These are phyloP conservation scores for Backusella luteola DNA, from an alignment of 192 early-diverging fungal species.

Conservation along the genomic window DNA sequence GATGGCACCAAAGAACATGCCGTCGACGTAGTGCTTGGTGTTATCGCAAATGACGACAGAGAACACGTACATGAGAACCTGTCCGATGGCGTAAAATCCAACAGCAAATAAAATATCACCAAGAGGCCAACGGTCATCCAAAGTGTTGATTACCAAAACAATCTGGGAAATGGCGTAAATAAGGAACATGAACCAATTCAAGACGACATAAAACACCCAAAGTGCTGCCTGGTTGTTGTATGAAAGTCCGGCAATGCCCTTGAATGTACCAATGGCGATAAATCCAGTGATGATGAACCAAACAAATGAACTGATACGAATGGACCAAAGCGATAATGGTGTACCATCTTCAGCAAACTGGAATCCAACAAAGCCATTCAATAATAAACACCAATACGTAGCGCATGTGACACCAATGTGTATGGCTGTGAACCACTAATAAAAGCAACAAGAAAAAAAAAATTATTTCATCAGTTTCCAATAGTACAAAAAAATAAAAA, in stretches of 20 bases:
- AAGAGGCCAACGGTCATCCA: conserved; percentile 96
- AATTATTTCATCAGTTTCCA: neutral
- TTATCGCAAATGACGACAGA: conserved; percentile 80
- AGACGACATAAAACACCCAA: conserved; percentile 86
- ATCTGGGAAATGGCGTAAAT: conserved; percentile 91
- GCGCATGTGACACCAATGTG: conserved; percentile 81
- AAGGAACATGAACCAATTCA: conserved; percentile 77
- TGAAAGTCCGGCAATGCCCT: conserved; percentile 59
- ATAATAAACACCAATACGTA: conserved; percentile 88
- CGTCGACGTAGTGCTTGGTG: conserved; percentile 95
- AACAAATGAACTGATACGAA: conserved; percentile 80
- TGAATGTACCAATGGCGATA: conserved; percentile 84
- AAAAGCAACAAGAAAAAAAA: neutral
- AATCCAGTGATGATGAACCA: conserved; percentile 79
- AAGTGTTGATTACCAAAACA: conserved; percentile 89
- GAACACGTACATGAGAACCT: conserved; percentile 81
- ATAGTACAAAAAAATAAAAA: neutral
- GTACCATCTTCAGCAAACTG: conserved; percentile 98
- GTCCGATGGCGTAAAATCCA: conserved; percentile 84
- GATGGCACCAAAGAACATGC: conserved; percentile 94
- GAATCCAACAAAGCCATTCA: conserved; percentile 96
- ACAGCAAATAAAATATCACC: conserved; percentile 91
- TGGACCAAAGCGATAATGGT: conserved; percentile 89
- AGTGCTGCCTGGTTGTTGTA: conserved; percentile 66
- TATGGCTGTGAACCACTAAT: conserved; percentile 79